Conservation (phyloP, 352 stramenopile genomes). For the Halophytophthora polymorphica region DNA sequence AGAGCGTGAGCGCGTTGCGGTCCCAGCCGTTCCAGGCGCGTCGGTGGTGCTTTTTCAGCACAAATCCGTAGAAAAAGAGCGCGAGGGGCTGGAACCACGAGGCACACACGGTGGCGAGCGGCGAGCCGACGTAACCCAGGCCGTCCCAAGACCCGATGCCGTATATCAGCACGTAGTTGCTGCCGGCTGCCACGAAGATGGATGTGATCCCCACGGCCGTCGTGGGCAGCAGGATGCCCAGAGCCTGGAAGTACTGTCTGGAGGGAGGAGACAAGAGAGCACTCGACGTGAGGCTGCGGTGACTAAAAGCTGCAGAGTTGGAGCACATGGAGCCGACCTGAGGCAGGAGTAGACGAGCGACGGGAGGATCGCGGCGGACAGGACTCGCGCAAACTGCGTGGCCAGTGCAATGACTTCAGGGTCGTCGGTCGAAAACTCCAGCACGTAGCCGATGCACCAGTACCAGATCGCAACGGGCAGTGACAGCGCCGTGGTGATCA, state of each 20-base stretch:
- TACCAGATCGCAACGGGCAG: slow-evolving; percentile 68
- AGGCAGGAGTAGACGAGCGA: slow-evolving; percentile 66
- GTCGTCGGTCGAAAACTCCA: slow-evolving; percentile 67
- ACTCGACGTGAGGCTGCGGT: not conserved
- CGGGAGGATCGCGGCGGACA: slow-evolving; percentile 56
- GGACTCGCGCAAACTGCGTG: slow-evolving; percentile 53
- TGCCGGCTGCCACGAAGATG: slow-evolving; percentile 49
- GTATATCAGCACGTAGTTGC: slow-evolving; percentile 79
- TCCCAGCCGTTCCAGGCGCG: slow-evolving; percentile 65
- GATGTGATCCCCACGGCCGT: slow-evolving; percentile 61
- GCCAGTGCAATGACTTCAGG: slow-evolving; percentile 50
- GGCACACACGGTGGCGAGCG: slow-evolving; percentile 70
- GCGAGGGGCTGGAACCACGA: slow-evolving; percentile 72
- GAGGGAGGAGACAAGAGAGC: not conserved
- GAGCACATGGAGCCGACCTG: slow-evolving; percentile 24
- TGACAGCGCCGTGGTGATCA: slow-evolving; percentile 53
- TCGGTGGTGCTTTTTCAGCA: slow-evolving; percentile 54
- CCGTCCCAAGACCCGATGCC: slow-evolving; percentile 45
- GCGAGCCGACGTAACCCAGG: slow-evolving; percentile 77
- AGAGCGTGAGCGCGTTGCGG: slow-evolving; percentile 35
- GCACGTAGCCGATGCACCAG: slow-evolving; percentile 57
- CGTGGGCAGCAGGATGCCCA: slow-evolving; percentile 60
- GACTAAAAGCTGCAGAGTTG: not conserved
- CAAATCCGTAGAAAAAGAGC: slow-evolving; percentile 55
- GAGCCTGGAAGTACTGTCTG: slow-evolving; percentile 71